phyloP scores from a whole-genome alignment of 768 basidiomycete species.

The Tylopilus cervinicoccineus region DNA sequence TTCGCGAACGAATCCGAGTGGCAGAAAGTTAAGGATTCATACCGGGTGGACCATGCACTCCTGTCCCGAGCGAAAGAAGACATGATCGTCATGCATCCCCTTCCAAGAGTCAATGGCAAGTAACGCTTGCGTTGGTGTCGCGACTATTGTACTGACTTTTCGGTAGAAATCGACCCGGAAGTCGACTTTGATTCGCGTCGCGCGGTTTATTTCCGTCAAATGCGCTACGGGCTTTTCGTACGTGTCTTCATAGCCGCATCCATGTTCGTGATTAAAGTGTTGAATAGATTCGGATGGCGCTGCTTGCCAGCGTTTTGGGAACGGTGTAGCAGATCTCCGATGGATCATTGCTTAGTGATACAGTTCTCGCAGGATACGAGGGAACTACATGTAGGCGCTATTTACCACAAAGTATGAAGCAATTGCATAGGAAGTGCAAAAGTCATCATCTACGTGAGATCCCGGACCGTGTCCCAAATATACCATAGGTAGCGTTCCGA shows the following conservation, averaged over 20 bases:
- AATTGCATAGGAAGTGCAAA: too few relatives aligned
- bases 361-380: not conserved
- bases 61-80: slow-evolving; percentile 91
- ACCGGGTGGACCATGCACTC: slow-evolving; percentile 91
- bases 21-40: slow-evolving; percentile 87
- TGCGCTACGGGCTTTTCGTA: slow-evolving; percentile 97
- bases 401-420: too few relatives aligned
- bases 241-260: slow-evolving; percentile 31
- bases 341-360: not conserved
- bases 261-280: not conserved
- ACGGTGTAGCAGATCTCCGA: slow-evolving; percentile 16
- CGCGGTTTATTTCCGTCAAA: slow-evolving; percentile 97
- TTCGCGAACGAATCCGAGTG: slow-evolving; percentile 81
- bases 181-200: slow-evolving; percentile 94
- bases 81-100: slow-evolving; percentile 99
- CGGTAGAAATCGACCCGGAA: slow-evolving; percentile 94
- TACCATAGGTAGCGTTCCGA: too few relatives aligned
- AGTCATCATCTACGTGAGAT: too few relatives aligned
- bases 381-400: not conserved
- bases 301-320: slow-evolving; percentile 65
- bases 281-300: slow-evolving; percentile 69
- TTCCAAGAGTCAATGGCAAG: slow-evolving; percentile 86
- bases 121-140: slow-evolving; percentile 1
- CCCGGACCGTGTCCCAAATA: too few relatives aligned
- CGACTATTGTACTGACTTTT: slow-evolving; percentile 10